Conservation (phyloP, 495 filamentous ascomycete species). For the Parachaetomium inaequale region DNA sequence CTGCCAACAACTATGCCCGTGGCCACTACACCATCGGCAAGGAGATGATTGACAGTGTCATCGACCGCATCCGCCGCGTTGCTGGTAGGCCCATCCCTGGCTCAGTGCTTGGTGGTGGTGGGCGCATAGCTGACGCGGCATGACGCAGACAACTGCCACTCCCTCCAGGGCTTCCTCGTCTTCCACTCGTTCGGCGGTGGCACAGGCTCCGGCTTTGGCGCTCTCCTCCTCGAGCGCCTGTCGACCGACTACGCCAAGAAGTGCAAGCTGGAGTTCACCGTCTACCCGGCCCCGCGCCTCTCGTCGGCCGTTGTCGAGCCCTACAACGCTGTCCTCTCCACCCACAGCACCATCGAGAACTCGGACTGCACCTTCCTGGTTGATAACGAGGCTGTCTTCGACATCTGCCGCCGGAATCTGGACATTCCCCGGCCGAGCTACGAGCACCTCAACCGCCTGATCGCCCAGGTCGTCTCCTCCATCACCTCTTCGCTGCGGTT, state of each 20-base stretch:
- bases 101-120: background rate
- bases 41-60: slow-evolving; percentile 78
- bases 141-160: slow-evolving; percentile 78
- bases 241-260: slow-evolving; percentile 91
- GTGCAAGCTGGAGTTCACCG: slow-evolving; percentile 88
- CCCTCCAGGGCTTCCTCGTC: slow-evolving; percentile 85
- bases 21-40: slow-evolving; percentile 93
- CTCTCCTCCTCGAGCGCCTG: slow-evolving; percentile 80
- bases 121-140: slow-evolving; percentile 21
- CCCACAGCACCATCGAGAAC: slow-evolving; percentile 92
- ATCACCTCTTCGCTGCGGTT: slow-evolving; percentile 89
- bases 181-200: slow-evolving; percentile 95
- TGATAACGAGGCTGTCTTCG: slow-evolving; percentile 90
- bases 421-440: slow-evolving; percentile 83
- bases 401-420: slow-evolving; percentile 84
- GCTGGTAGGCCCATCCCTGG: slow-evolving; percentile 52
- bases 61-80: slow-evolving; percentile 82
- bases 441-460: slow-evolving; percentile 85
- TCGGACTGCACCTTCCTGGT: slow-evolving; percentile 90
- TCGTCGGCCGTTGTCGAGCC: slow-evolving; percentile 89
- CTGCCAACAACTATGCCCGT: slow-evolving; percentile 92
- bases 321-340: slow-evolving; percentile 88
- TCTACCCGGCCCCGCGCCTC: slow-evolving; percentile 82
- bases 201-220: slow-evolving; percentile 87
- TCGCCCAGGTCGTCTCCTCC: slow-evolving; percentile 87